Evolutionary conservation across 768 basidiomycete genomes (phyloP).

Genomic region (Leccinum rimulosum): DNA sequence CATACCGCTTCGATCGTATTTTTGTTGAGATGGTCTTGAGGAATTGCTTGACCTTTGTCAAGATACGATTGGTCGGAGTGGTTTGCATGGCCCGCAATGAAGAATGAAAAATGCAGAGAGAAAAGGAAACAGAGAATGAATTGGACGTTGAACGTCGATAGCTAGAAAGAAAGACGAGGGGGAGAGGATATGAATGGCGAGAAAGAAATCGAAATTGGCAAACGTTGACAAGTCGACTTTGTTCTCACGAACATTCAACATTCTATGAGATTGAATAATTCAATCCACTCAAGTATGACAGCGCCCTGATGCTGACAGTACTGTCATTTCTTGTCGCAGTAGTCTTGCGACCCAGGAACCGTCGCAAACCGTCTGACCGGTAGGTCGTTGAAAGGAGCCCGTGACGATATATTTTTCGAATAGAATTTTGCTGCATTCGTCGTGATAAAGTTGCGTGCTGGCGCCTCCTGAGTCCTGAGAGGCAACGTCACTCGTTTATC

Average conservation of each 20-base stretch:
- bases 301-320: background rate
- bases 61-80: constrained; percentile 8
- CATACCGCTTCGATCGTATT: constrained; percentile 17
- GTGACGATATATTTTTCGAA: background rate
- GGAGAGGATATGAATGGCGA: background rate
- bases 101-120: background rate
- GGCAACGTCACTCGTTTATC: background rate
- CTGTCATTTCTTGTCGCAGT: background rate
- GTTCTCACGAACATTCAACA: constrained; percentile 7
- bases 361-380: background rate
- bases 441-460: background rate
- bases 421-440: too few relatives aligned
- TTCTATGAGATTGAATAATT: background rate
- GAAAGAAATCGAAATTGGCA: background rate
- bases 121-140: background rate
- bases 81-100: constrained; percentile 15
- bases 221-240: background rate
- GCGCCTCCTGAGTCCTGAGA: background rate
- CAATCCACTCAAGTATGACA: background rate
- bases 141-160: background rate
- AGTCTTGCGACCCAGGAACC: background rate
- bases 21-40: constrained; percentile 19
- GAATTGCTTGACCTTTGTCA: constrained; percentile 16
- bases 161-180: background rate
- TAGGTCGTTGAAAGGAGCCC: background rate